Base-by-base conservation (phyloP, 352 stramenopile genomes). In the Globisporangium heterothallicum region DNA sequence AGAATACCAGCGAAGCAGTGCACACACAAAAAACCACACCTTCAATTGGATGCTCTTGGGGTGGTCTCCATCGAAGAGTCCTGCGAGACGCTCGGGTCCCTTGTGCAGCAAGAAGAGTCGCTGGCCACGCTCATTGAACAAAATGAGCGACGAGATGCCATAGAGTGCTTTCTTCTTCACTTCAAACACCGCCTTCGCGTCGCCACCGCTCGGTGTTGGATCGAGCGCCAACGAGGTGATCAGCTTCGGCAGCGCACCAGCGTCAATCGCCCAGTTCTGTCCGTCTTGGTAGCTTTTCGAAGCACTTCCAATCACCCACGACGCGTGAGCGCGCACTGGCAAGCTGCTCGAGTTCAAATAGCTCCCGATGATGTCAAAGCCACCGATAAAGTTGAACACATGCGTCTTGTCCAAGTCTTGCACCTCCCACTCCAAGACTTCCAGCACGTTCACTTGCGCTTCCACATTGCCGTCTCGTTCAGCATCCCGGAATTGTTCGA, bases 361-460 rank as follows among this genome's bases (percentile, higher is more conserved):
- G 18, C 88, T 63, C 13, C 74, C 52, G 41, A 91, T 78, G 42
- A 88, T 71, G 41, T 69, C 57, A 29, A 94, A 88, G n/a, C 83
- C 83, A 7, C 83, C 83, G 34, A 92, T 86, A 26, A 84, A 91
- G 61, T 92, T 86, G 64, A 94, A 91, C 3, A 91, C 74, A 49
- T 86, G 80, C 6, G 83, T 91, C 61, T 94, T 94, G 67, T 92
- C 83, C 16, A 94, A 63, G 56, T 94, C 83, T 56, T 92, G 77
- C n/a, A 94, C 80, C 60, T 94, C 83, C 74, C 77, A 94, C 59
- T 94, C 83, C 6, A 94, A 56, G 35, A 87, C 65, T 36, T 88
- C 74, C 0, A 93, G 64, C 34, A 78, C 66, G 19, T 68, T 64
- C 5, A 92, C 21, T 51, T 88, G 75, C 3, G 68, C 75, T 13